Conservation (phyloP, 2,329 filamentous ascomycete species). For the Raffaelea albimanens region DNA sequence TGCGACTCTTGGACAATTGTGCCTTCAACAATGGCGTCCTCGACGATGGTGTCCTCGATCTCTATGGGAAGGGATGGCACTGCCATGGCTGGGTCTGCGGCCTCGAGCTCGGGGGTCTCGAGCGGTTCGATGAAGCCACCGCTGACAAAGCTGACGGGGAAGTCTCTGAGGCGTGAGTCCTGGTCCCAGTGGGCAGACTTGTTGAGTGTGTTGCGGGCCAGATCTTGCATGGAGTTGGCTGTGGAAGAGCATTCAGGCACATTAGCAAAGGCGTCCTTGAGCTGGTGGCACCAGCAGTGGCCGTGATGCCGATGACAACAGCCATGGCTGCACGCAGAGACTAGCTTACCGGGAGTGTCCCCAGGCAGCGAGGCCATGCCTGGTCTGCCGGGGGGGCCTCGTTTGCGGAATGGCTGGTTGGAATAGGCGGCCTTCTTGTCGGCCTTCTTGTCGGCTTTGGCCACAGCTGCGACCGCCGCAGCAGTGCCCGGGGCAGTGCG, state of each 20-base stretch:
- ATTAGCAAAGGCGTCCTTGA: no score
- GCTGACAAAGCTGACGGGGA: slow-evolving; percentile 43
- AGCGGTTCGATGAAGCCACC: slow-evolving; percentile 42
- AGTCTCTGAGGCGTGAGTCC: slow-evolving; percentile 33
- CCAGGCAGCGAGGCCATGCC: no score
- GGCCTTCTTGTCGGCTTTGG: not conserved
- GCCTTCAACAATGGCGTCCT: not conserved
- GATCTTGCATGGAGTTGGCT: slow-evolving; percentile 28
- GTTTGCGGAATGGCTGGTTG: no score
- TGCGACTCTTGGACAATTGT: no score
- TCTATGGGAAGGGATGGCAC: not conserved
- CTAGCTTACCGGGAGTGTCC: no score
- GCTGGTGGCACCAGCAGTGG: no score
- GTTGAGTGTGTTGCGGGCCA: slow-evolving; percentile 40
- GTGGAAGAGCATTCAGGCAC: not conserved
- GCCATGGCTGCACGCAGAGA: no score
- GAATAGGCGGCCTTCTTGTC: not conserved
- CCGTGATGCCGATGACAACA: no score
- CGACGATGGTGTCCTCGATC: not conserved
- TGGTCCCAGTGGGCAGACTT: slow-evolving; percentile 29
- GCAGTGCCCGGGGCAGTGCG: not conserved
- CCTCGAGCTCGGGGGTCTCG: slow-evolving; percentile 15
- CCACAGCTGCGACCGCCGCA: not conserved
- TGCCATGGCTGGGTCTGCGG: not conserved
- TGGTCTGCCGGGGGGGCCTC: no score